Evolutionary conservation across 805 yeast species (phyloP).

Genomic region (Yarrowia sp.): DNA sequence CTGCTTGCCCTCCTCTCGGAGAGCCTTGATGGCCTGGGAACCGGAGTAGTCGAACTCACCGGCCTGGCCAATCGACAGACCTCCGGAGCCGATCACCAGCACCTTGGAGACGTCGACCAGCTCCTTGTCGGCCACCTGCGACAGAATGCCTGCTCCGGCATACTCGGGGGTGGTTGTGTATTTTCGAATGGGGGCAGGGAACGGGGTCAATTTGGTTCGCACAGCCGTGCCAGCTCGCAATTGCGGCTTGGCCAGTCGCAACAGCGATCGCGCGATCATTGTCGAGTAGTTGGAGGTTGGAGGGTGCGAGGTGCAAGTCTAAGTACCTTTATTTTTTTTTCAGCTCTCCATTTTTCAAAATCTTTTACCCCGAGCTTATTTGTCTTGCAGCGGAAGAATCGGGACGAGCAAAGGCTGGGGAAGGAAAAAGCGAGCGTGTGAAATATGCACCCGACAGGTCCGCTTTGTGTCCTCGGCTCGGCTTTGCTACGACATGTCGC

Average conservation of each 20-base stretch:
- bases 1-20: constrained; percentile 81
- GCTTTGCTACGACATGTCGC: not conserved
- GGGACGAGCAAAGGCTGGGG: not conserved
- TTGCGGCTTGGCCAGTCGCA: constrained; percentile 27
- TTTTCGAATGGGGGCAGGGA: not conserved
- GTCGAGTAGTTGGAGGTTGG: not conserved
- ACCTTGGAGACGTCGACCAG: constrained; percentile 85
- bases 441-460: too few relatives aligned
- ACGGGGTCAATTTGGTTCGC: constrained; percentile 7
- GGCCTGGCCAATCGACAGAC: constrained; percentile 95
- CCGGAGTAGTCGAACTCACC: constrained; percentile 98
- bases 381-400: constrained; percentile 1
- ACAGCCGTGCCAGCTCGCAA: constrained; percentile 24
- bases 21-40: constrained; percentile 95
- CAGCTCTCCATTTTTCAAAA: constrained; percentile 1
- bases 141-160: constrained; percentile 43
- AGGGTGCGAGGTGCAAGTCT: constrained; percentile 14
- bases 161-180: constrained; percentile 31
- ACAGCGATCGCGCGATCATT: constrained; percentile 26
- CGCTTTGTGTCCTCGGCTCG: too few relatives aligned
- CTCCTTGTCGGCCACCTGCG: constrained; percentile 36
- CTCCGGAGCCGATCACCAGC: constrained; percentile 94
- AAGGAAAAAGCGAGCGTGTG: constrained; percentile 8
- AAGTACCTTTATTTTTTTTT: constrained; percentile 3
- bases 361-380: constrained; percentile 11